phyloP scores from a whole-genome alignment of 495 filamentous ascomycete species.

The Aspergillus incahuasiensis region DNA sequence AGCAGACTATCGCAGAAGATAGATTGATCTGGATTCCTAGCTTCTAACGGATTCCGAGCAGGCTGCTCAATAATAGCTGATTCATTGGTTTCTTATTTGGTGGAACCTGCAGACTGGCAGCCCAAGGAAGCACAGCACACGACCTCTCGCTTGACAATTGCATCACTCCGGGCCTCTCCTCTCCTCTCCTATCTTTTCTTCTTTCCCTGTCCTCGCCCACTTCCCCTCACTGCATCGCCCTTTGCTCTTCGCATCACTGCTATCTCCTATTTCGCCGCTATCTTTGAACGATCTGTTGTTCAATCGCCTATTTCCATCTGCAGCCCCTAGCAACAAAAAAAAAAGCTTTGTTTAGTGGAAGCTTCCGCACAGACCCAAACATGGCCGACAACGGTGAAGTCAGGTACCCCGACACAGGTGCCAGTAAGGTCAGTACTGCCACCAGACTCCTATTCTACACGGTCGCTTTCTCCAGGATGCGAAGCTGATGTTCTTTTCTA shows the following conservation, averaged over 20 bases:
- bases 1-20: background rate
- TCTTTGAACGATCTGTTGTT: background rate
- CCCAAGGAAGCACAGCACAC: constrained; percentile 23
- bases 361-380: constrained; percentile 15
- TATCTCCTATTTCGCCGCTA: background rate
- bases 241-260: constrained; percentile 21
- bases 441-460: background rate
- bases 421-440: constrained; percentile 38
- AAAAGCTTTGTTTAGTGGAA: constrained; percentile 7
- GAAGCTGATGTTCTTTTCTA: constrained; percentile 12
- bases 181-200: constrained; percentile 21
- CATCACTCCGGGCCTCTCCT: constrained; percentile 32
- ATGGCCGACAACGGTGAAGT: constrained; percentile 31
- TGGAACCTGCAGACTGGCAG: constrained; percentile 11
- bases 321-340: constrained; percentile 1
- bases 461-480: background rate
- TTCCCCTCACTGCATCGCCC: constrained; percentile 10
- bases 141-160: constrained; percentile 27
- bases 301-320: background rate
- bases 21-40: background rate
- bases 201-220: constrained; percentile 13
- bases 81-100: background rate
- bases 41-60: background rate
- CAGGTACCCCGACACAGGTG: constrained; percentile 37
- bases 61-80: background rate